A percentile compares a stretch with the other conserved stretches of the same genome.
phyloP scores from a whole-genome alignment of 202 grass and related monocot genomes.

The Musa balbisiana region DNA sequence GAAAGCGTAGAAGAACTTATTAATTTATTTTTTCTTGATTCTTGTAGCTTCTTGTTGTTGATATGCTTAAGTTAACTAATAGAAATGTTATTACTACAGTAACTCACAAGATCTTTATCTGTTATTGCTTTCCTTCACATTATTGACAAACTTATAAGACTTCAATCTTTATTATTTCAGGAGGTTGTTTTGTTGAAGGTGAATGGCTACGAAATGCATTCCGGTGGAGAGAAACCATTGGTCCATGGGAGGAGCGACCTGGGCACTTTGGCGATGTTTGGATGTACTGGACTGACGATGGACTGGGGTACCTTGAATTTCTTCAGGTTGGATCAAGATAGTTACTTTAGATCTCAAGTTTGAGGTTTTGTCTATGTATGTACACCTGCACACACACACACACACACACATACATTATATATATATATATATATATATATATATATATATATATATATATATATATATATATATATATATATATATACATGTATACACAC shows the following conservation, averaged over 20 bases:
- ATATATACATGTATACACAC: no score
- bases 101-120: neutral
- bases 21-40: neutral
- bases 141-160: constrained; percentile 16
- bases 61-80: neutral
- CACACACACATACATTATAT: no score
- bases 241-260: constrained; percentile 72
- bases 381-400: no score
- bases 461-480: no score
- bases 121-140: neutral
- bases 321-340: constrained; percentile 45
- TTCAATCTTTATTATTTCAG: constrained; percentile 30
- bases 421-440: no score
- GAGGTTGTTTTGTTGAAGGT: constrained; percentile 85
- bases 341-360: neutral
- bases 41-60: neutral
- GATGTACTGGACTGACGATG: constrained; percentile 84
- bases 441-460: no score
- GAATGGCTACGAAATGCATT: constrained; percentile 90
- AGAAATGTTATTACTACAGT: neutral
- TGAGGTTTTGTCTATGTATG: neutral
- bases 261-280: constrained; percentile 74
- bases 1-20: neutral
- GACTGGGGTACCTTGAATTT: constrained; percentile 67
- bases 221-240: constrained; percentile 80